These are phyloP conservation scores for Stachybotrys chlorohalonatus DNA, from an alignment of 2,329 filamentous ascomycete genomes.

Conservation along the genomic window DNA sequence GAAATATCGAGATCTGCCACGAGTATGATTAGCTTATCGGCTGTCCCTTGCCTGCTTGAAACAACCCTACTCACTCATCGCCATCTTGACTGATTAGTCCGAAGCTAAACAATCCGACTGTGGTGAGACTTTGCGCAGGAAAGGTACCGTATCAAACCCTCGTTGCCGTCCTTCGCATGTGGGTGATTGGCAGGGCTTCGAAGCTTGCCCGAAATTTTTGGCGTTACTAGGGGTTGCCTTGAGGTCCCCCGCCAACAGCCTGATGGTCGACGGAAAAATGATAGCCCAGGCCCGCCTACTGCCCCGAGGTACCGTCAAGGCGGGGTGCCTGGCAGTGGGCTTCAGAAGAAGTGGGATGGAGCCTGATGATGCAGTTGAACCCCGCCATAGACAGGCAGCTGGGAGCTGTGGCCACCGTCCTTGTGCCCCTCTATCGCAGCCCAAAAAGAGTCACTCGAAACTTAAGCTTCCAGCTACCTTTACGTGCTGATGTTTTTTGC, in stretches of 20 bases:
- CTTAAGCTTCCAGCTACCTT: too few species aligned
- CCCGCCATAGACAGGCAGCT: background rate
- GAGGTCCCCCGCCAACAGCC: slow-evolving; percentile 7
- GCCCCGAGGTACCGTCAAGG: background rate
- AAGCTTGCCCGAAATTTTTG: slow-evolving; percentile 22
- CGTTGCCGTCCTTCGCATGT: background rate
- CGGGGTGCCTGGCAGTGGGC: too few species aligned
- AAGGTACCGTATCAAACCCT: background rate
- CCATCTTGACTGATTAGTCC: slow-evolving; percentile 19
- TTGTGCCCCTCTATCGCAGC: slow-evolving; percentile 8
- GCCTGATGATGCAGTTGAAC: background rate
- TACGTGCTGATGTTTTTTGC: too few species aligned
- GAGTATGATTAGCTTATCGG: slow-evolving; percentile 22
- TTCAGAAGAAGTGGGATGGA: background rate
- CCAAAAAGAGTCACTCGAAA: too few species aligned
- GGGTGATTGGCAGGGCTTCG: background rate
- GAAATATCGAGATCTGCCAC: slow-evolving; percentile 68
- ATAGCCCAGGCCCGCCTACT: slow-evolving; percentile 14
- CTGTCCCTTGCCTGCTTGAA: background rate
- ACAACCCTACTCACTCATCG: slow-evolving; percentile 25
- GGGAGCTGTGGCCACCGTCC: background rate
- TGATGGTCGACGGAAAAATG: slow-evolving; percentile 22
- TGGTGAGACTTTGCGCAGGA: background rate
- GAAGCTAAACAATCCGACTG: background rate
- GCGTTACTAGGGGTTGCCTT: slow-evolving; percentile 17